Base-by-base conservation (phyloP, 768 basidiomycete species). In the Mycena filopes region DNA sequence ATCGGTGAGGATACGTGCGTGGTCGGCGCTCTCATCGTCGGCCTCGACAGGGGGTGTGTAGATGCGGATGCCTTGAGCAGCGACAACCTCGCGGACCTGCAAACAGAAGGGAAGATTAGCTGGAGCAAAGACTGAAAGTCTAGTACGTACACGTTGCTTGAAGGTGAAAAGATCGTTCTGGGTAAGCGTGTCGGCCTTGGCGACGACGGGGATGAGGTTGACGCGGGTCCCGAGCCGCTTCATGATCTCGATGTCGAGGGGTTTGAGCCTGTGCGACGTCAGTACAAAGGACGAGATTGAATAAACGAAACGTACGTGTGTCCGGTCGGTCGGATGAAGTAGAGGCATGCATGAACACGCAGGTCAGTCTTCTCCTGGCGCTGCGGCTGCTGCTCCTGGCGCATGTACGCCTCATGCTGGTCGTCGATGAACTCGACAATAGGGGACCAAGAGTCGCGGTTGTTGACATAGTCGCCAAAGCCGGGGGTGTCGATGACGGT, bases 391-490 rank as follows among this genome's bases (percentile, higher is more conserved):
- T 99, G 98, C 80, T 99, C 98, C 81, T 99, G 98, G 61, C 94
- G 87, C 94, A 96, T 96, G 76, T 95, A 96, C 15, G 92, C 91
- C 75, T 97, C 94, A 75, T 95, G 94, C 81, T 95, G 94, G 84
- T 95, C 94, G 76, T 95, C 94, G 70, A 98, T 96, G 79, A 99
- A 99, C 79, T 99, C 97, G 76, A 99, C 91, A 71, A 99, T 99
- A 57, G 98, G 98, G 29, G 88, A 86, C 98, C 98, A 99, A 21
- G 95, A 96, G 79, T 99, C 98, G 60, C 95, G 89, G 87, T 99
- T 99, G 93, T 99, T 99, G 82, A 99, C 97, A 74, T 98, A 99
- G 91, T 99, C 98, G 40, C 98, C 98, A 68, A 99, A 99, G 29
- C 98, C 98, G 58, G 98, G 98, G 13, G 97, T 98, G 80, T 99